A percentile compares a stretch with the other conserved stretches of the same genome.
Evolutionary conservation across 2,329 filamentous ascomycete genomes (phyloP).

Genomic region (Sporothrix brunneoviolacea): DNA sequence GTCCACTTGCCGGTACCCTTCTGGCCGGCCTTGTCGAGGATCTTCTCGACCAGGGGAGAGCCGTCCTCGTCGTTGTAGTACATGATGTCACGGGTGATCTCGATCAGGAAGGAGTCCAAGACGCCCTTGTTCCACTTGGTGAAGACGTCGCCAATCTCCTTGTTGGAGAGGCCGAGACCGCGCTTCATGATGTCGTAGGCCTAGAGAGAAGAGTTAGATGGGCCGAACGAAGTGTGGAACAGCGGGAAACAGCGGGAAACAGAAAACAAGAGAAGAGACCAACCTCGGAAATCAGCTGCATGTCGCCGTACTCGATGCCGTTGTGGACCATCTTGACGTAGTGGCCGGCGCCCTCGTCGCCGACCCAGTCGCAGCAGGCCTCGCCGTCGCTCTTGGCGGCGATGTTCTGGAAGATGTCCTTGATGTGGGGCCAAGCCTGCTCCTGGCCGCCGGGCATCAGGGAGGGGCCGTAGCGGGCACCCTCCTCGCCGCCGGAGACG

Average conservation of each 20-base stretch:
- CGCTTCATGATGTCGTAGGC: slow-evolving; percentile 99
- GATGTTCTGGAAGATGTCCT: slow-evolving; percentile 98
- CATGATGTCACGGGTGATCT: slow-evolving; percentile 98
- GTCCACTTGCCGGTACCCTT: slow-evolving; percentile 99
- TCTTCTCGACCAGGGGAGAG: slow-evolving; percentile 91
- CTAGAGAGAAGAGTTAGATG: slow-evolving; percentile 37
- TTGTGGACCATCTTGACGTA: slow-evolving; percentile 99
- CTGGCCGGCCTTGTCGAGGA: slow-evolving; percentile 95
- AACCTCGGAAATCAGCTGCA: slow-evolving; percentile 99
- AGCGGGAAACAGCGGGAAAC: not conserved
- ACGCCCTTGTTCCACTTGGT: slow-evolving; percentile 98
- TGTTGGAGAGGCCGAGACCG: slow-evolving; percentile 77
- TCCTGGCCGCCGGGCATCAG: slow-evolving; percentile 99
- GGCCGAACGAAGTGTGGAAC: too few relatives aligned
- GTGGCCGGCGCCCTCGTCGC: slow-evolving; percentile 98
- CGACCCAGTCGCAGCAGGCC: slow-evolving; percentile 99
- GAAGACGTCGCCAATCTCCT: slow-evolving; percentile 95
- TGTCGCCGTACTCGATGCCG: slow-evolving; percentile 99
- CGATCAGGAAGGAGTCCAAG: slow-evolving; percentile 96
- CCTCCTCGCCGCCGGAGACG: slow-evolving; percentile 99
- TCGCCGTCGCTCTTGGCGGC: slow-evolving; percentile 95
- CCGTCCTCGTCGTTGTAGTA: slow-evolving; percentile 97
- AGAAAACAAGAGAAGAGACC: slow-evolving; percentile 22
- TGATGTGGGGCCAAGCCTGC: slow-evolving; percentile 95
- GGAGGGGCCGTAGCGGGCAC: slow-evolving; percentile 93